These are phyloP conservation scores for Calonectria hawksworthii DNA, from an alignment of 2,329 filamentous ascomycete species.

Conservation along the genomic window DNA sequence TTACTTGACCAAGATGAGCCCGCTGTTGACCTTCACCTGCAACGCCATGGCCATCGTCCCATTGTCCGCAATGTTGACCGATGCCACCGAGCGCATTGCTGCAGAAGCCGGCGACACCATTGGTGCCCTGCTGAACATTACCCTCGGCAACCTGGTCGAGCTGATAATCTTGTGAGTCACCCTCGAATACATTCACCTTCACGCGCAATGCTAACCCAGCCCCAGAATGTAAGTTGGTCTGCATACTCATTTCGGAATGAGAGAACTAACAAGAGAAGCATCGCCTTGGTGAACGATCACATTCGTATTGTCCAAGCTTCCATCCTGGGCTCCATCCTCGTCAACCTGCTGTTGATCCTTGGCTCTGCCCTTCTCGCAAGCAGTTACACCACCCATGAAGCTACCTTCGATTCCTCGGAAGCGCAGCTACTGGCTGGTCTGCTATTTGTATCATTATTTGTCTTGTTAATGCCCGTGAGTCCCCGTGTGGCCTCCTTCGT, in stretches of 20 bases:
- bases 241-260: background rate
- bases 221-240: constrained; percentile 51
- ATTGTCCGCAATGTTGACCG: constrained; percentile 68
- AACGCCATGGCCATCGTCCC: constrained; percentile 74
- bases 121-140: constrained; percentile 73
- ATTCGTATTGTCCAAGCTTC: constrained; percentile 84
- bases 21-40: constrained; percentile 66
- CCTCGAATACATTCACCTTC: fast-evolving
- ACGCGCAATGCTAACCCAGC: constrained; percentile 44
- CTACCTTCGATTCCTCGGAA: constrained; percentile 56
- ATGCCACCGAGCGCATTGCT: constrained; percentile 72
- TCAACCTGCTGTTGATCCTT: constrained; percentile 81
- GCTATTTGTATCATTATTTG: constrained; percentile 55
- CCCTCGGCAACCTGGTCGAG: constrained; percentile 74
- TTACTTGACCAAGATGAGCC: constrained; percentile 55
- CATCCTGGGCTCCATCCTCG: constrained; percentile 81
- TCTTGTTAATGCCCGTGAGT: constrained; percentile 54
- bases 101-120: constrained; percentile 69
- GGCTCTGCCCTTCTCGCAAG: constrained; percentile 82
- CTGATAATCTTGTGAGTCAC: constrained; percentile 69
- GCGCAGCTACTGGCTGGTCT: constrained; percentile 53
- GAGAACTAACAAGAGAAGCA: constrained; percentile 56
- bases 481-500: fast-evolving
- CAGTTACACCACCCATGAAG: constrained; percentile 77
- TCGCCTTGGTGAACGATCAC: constrained; percentile 67